Conservation (phyloP, 768 basidiomycete genomes). For the Mycena polygramma region DNA sequence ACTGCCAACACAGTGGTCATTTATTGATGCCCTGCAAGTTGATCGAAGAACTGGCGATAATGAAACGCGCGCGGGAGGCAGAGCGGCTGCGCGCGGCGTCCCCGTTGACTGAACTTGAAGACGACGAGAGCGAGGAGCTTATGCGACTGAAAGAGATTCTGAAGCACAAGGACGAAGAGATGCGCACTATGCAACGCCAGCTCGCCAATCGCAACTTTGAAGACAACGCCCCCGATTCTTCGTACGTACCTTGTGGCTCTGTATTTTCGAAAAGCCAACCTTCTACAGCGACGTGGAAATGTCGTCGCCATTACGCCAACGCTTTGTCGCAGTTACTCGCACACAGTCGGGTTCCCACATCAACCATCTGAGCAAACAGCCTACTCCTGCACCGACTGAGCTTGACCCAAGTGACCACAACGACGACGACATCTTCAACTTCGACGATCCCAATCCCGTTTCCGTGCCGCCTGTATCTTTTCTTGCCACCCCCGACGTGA, state of each 20-base stretch:
- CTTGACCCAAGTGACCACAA: conserved; percentile 36
- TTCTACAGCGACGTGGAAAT: conserved; percentile 23
- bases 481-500: conserved; percentile 32
- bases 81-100: conserved; percentile 44
- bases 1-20: background rate
- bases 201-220: conserved; percentile 31
- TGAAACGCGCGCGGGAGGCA: conserved; percentile 42
- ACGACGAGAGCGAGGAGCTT: conserved; percentile 45
- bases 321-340: conserved; percentile 43
- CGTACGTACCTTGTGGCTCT: conserved; percentile 6
- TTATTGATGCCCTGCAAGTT: conserved; percentile 41
- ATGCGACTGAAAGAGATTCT: conserved; percentile 45
- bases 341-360: conserved; percentile 65
- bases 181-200: conserved; percentile 44
- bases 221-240: conserved; percentile 5
- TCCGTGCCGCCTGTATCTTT: conserved; percentile 5
- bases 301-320: conserved; percentile 22
- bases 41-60: conserved; percentile 43
- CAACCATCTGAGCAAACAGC: conserved; percentile 59
- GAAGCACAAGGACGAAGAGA: conserved; percentile 44
- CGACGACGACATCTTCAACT: conserved; percentile 36
- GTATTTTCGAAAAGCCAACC: background rate
- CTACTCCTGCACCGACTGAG: conserved; percentile 63
- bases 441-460: conserved; percentile 20
- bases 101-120: conserved; percentile 51